Evolutionary conservation across 2,329 filamentous ascomycete genomes (phyloP), one percentile per base, ranked within the genome.

Genomic region (Xylariaceae sp.): DNA sequence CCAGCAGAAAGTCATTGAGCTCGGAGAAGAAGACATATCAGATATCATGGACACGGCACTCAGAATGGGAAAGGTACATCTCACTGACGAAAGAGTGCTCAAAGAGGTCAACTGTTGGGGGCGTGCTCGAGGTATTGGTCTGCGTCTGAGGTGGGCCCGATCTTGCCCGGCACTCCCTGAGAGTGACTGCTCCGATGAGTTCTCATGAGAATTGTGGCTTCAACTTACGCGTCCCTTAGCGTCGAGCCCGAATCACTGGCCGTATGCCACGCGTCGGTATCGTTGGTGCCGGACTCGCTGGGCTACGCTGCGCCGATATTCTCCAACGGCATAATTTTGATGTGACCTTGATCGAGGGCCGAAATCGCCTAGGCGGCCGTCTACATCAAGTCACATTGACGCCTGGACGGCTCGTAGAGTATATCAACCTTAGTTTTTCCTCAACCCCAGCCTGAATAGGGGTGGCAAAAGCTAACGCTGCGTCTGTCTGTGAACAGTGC

Each of bases 201-300:
- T 48, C 36, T 44, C 46, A 43, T 50, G 39, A 36, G 27, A 15
- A 37, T 44, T 43, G 31, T 44, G 48, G n/a, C n/a, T 47, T 16
- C 45, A 26, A 40, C 47, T 51, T 38, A 57, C 41, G 33, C 41
- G 48, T 52, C 45, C 18, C 41, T 51, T 47, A 59, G 50, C 50
- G 52, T 43, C 51, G 44, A 36, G 46, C 51, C 26, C 47, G 47
- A 36, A 49, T 46, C 51, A 41, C 56, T 46, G 49, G 41, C 23
- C 50, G 50, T 24, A 64, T 59, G 41, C 73, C 74, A 6, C 77
- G 78, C 46, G 62, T 87, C 28, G 78, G 75, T 21, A 66, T 88
- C n/a, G 63, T 88, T 27, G 84, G 83, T 13, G 83, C 81, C 27
- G 83, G 83, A 4, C 67, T 87, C 17, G 72, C 83, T 5, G 83